Evolutionary conservation across 257 asterid genomes (phyloP), one percentile per base, ranked within the genome.

Genomic region (Dorcoceras hygrometricum): DNA sequence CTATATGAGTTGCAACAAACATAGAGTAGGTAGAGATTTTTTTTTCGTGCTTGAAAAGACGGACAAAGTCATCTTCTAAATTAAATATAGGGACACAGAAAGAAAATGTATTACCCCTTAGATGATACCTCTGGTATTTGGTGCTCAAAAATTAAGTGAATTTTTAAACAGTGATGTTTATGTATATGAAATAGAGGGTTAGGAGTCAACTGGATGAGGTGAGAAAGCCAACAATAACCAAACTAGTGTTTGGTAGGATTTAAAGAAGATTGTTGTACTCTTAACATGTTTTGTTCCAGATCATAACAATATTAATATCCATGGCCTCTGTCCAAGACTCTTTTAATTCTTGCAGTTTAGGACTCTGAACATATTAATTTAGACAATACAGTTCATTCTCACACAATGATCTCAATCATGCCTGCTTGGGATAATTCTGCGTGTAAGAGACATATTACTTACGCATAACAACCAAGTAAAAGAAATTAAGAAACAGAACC

Each of bases 271-370:
- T 20, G 22, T 23, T 25, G 23, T 60, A 32, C 20, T 31, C 25
- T 39, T 58, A 57, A 31, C 57, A 24, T 18, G 76, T 55, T 46
- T 39, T 12, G n/a, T 39, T 39, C 50, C 50, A 11, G 50, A 39
- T 39, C 50, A 39, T 39, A 12, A 22, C 29, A 4, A 20, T 32
- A 0, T 62, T 62, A 62, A 34, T 36, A 56, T 50, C 57, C 50
- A 71, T 24, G 16, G 6, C 23, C 66, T 3, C 34, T 18, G 31
- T 39, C 39, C 25, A 8, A 14, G 28, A 19, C 6, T 22, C 48
- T 31, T 53, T 67, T 25, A 19, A 20, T 71, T 28, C 34, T 63
- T 65, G 23, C 68, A 61, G 28, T 59, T 67, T 26, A 63, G 74
- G 18, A 62, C 29, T 23, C 69, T 5, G 27, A 48, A 2, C 8